Conservation (phyloP, 2,329 filamentous ascomycete species). For the Cryphonectria japonica region DNA sequence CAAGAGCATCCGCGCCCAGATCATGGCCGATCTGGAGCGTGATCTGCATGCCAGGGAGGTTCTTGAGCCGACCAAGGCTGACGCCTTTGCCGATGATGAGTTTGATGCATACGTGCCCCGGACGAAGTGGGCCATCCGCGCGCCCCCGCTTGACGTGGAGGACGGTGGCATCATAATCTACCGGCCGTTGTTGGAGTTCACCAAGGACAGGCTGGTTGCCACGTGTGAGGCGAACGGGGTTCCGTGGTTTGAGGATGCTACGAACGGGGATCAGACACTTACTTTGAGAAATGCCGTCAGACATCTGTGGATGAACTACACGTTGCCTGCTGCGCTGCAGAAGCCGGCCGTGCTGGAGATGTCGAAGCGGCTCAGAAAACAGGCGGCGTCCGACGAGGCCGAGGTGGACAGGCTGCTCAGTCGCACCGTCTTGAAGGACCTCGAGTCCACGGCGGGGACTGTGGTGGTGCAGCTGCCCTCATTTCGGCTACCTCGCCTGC, state of each 20-base stretch:
- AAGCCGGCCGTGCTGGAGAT: conserved; percentile 66
- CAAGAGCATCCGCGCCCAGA: conserved; percentile 32
- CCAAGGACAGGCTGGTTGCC: conserved; percentile 73
- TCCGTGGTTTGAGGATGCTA: conserved; percentile 82
- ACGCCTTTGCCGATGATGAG: conserved; percentile 32
- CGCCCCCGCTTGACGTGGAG: conserved; percentile 51
- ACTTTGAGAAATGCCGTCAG: conserved; percentile 83
- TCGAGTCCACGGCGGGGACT: conserved; percentile 54
- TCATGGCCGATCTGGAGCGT: conserved; percentile 36
- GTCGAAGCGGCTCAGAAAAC: conserved; percentile 54
- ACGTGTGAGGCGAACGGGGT: conserved; percentile 73
- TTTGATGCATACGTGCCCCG: conserved; percentile 32
- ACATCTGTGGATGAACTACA: conserved; percentile 60
- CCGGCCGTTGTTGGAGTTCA: conserved; percentile 71
- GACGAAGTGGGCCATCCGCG: conserved; percentile 21
- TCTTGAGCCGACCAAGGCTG: conserved; percentile 16
- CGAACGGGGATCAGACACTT: conserved; percentile 76
- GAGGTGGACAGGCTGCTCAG: conserved; percentile 60
- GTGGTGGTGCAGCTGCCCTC: conserved; percentile 50
- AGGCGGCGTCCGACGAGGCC: conserved; percentile 49
- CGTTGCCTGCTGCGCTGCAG: conserved; percentile 71
- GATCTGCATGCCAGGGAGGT: conserved; percentile 30
- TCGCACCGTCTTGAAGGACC: conserved; percentile 50
- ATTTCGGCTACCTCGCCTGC: conserved; percentile 33
- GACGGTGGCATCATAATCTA: conserved; percentile 68